A percentile compares a stretch with the other conserved stretches of the same genome.
Conservation (phyloP, 306 rosid genomes). For the Pterocarpus macrocarpus region DNA sequence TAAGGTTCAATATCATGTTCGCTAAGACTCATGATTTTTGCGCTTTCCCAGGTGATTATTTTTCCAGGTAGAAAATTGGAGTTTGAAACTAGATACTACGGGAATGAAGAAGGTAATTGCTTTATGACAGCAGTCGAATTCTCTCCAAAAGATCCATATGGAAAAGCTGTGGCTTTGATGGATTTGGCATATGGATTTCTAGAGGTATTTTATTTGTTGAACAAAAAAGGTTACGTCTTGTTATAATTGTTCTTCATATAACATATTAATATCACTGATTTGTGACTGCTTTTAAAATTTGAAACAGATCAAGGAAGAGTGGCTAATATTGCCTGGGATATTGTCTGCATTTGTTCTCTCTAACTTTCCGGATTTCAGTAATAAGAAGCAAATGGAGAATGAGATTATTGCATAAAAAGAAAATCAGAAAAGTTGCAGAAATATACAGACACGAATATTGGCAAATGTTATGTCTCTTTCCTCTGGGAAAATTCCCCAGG, state of each 20-base stretch:
- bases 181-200: slow-evolving; percentile 46
- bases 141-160: slow-evolving; percentile 48
- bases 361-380: slow-evolving; percentile 27
- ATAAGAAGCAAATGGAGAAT: not conserved
- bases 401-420: slow-evolving; percentile 2
- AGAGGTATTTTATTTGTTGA: slow-evolving; percentile 42
- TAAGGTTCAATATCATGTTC: not conserved
- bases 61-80: slow-evolving; percentile 52
- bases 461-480: no score
- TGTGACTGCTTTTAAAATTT: slow-evolving; percentile 19
- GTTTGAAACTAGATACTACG: slow-evolving; percentile 37
- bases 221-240: not conserved
- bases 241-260: not conserved
- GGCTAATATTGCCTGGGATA: slow-evolving; percentile 56
- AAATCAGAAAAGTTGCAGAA: slow-evolving; percentile 32
- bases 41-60: slow-evolving; percentile 44
- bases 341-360: slow-evolving; percentile 50
- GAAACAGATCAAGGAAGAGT: slow-evolving; percentile 60
- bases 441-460: not conserved
- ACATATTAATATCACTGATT: not conserved
- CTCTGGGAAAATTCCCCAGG: not conserved
- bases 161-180: slow-evolving; percentile 55
- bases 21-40: not conserved
- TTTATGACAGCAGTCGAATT: slow-evolving; percentile 55
- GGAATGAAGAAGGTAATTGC: slow-evolving; percentile 32